Evolutionary conservation across 164 flowering plant genomes (phyloP).

Genomic region (Warburgia ugandensis): DNA sequence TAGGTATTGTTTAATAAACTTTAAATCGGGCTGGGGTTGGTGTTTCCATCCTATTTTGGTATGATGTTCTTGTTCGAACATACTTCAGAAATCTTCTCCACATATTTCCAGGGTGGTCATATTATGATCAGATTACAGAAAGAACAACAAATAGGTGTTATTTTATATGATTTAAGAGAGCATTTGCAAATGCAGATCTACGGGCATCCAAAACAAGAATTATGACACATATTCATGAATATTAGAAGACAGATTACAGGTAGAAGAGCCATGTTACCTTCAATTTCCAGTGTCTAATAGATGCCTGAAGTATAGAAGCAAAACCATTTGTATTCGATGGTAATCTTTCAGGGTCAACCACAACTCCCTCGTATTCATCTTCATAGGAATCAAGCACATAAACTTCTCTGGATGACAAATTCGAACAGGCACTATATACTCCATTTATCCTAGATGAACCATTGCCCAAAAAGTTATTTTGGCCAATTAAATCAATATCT

Average conservation of each 20-base stretch:
- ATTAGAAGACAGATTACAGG: background rate
- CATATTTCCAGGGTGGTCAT: too few relatives aligned
- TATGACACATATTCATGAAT: background rate
- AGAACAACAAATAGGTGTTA: too few relatives aligned
- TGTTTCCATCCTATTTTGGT: too few relatives aligned
- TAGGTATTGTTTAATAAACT: too few relatives aligned
- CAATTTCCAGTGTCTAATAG: conserved; percentile 60
- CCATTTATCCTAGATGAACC: conserved; percentile 27
- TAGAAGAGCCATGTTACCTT: conserved; percentile 33
- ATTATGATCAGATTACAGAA: too few relatives aligned
- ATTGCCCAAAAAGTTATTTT: conserved; percentile 22
- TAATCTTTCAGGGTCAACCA: conserved; percentile 50
- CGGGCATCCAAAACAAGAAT: too few relatives aligned
- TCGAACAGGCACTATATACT: conserved; percentile 26
- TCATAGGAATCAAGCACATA: conserved; percentile 45
- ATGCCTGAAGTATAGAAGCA: conserved; percentile 42
- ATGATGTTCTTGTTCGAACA: too few relatives aligned
- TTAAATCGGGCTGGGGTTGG: too few relatives aligned
- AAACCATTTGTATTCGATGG: conserved; percentile 51
- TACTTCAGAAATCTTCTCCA: too few relatives aligned
- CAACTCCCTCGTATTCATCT: conserved; percentile 74
- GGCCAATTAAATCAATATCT: conserved; percentile 23
- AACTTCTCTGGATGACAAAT: conserved; percentile 15
- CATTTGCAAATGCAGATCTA: too few relatives aligned
- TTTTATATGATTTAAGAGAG: too few relatives aligned